Base-by-base conservation (phyloP, 495 filamentous ascomycete genomes). In the Penicillium lividum region DNA sequence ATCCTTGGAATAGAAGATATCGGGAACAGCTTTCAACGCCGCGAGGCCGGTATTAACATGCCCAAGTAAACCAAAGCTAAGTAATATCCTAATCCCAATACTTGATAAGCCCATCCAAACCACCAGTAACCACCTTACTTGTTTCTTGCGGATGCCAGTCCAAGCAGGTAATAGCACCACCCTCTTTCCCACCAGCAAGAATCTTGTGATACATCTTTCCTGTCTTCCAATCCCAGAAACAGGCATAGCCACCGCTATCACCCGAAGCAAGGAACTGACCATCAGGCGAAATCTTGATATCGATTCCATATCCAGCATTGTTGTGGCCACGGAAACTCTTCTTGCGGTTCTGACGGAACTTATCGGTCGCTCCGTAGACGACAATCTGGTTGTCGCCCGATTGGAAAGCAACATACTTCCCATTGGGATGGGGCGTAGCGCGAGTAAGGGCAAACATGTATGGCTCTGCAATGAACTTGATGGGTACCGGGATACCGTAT, bases 171-270 rank as follows among this genome's bases (percentile, higher is more conserved):
- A 96, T 83, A 13, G 93, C 84, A 6, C 87, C 86, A 5, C 77
- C 77, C 38, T 80, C 77, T 54, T 79, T 79, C 9, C 77, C 80
- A 53, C 87, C 84, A 3, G 91, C 92, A 72, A 88, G 78, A 53
- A 98, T 84, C 84, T 98, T 98, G 73, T 94, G 89, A 73, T 89
- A 97, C 90, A 98, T 91, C 76, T 96, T 98, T 66, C 93, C 92
- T 38, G 91, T 97, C 84, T 98, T 98, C 86, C 90, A 98, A 72
- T 97, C 93, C 93, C 93, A 98, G 77, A 96, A 97, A 73, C 90
- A 97, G 45, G 93, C 86, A 64, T 83, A 97, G 25, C 94, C 94
- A 40, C 80, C 92, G 40, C 80, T 87, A 70, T 98, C 95, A 54
- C 94, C 94, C 34, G 82, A 87, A 11, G 80, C 85, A 51, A 98